These are phyloP conservation scores for Stipa capillata DNA, from an alignment of 176 grass and related monocot genomes.

Conservation along the genomic window DNA sequence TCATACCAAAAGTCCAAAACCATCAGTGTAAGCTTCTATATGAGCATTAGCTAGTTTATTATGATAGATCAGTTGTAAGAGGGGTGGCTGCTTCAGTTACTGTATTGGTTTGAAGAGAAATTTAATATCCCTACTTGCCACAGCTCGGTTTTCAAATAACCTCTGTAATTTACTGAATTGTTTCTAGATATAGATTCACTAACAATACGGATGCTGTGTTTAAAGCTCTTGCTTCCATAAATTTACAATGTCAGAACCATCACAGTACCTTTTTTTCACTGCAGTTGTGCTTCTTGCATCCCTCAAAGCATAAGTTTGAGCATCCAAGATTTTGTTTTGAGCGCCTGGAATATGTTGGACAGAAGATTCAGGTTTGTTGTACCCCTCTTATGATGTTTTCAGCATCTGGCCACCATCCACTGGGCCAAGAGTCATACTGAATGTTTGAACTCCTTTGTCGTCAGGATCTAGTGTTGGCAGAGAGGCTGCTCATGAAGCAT, in stretches of 20 bases:
- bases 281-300: conserved; percentile 88
- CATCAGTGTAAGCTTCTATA: neutral
- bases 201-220: neutral
- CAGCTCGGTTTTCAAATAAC: neutral
- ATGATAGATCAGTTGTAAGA: neutral
- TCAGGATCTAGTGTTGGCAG: conserved; percentile 93
- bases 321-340: conserved; percentile 98
- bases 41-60: neutral
- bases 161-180: neutral
- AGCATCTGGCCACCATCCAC: neutral
- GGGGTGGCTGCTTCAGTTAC: neutral
- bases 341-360: conserved; percentile 86
- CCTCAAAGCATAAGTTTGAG: conserved; percentile 94
- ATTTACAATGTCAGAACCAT: neutral
- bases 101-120: neutral
- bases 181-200: neutral
- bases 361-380: conserved; percentile 86
- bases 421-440: neutral
- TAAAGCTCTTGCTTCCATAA: neutral
- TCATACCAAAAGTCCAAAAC: too few species aligned
- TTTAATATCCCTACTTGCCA: neutral
- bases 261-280: neutral
- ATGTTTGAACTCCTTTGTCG: conserved; percentile 1
- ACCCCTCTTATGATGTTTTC: neutral
- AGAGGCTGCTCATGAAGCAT: conserved; percentile 97